These are phyloP conservation scores for Monascus purpureus DNA, from an alignment of 495 filamentous ascomycete species.

Conservation along the genomic window DNA sequence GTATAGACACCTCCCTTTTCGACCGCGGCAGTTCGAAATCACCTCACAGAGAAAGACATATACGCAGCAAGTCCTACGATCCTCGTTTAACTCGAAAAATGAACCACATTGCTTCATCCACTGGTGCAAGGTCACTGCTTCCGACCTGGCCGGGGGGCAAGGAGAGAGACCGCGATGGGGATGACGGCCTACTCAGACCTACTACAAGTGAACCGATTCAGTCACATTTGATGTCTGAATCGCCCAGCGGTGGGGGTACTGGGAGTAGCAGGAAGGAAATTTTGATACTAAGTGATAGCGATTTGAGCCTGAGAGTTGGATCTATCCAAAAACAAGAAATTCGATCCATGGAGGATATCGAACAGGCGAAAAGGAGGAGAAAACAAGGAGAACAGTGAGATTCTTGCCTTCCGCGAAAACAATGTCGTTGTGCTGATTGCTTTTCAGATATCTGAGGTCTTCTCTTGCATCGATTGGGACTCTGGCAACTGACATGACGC, in stretches of 20 bases:
- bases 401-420: background rate
- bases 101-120: slow-evolving; percentile 22
- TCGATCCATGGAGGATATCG: slow-evolving; percentile 27
- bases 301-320: slow-evolving; percentile 16
- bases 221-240: slow-evolving; percentile 23
- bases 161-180: slow-evolving; percentile 22
- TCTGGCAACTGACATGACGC: slow-evolving; percentile 43
- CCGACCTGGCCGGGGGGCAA: slow-evolving; percentile 18
- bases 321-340: slow-evolving; percentile 20
- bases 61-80: slow-evolving; percentile 26
- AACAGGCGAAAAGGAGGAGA: slow-evolving; percentile 22
- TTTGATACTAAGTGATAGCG: slow-evolving; percentile 17
- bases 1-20: slow-evolving; percentile 9
- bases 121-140: slow-evolving; percentile 19
- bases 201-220: slow-evolving; percentile 18
- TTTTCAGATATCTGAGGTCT: slow-evolving; percentile 20
- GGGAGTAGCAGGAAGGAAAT: slow-evolving; percentile 18
- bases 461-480: slow-evolving; percentile 25
- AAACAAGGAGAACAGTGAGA: slow-evolving; percentile 36
- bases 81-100: slow-evolving; percentile 22
- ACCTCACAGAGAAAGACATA: slow-evolving; percentile 12
- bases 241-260: slow-evolving; percentile 10
- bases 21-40: slow-evolving; percentile 11
- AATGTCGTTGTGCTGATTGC: too few species aligned
- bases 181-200: slow-evolving; percentile 20